Evolutionary conservation across 805 yeast genomes (phyloP).

Genomic region (Zygosaccharomyces bailii): DNA sequence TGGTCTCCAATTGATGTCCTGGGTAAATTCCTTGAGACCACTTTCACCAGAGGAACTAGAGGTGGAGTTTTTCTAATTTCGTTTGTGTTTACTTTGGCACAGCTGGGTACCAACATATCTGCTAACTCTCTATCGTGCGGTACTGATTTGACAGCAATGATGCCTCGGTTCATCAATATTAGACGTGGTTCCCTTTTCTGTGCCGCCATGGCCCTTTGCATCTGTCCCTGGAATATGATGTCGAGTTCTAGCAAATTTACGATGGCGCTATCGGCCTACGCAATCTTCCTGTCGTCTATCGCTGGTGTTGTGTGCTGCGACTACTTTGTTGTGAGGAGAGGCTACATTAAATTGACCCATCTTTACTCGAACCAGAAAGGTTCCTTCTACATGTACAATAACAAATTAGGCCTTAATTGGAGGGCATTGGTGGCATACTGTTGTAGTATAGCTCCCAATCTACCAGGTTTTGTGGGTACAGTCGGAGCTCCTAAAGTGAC

Average conservation of each 20-base stretch:
- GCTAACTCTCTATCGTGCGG: slow-evolving; percentile 63
- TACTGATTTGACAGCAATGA: slow-evolving; percentile 53
- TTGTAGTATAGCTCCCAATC: slow-evolving; percentile 39
- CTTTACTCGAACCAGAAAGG: slow-evolving; percentile 47
- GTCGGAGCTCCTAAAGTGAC: slow-evolving; percentile 53
- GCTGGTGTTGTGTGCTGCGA: slow-evolving; percentile 61
- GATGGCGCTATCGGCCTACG: slow-evolving; percentile 69
- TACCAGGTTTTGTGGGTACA: slow-evolving; percentile 43
- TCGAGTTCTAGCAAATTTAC: slow-evolving; percentile 65
- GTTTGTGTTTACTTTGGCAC: slow-evolving; percentile 64
- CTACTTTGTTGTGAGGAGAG: slow-evolving; percentile 68
- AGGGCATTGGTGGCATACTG: slow-evolving; percentile 68
- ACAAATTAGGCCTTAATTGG: slow-evolving; percentile 64
- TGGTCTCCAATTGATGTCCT: slow-evolving; percentile 59
- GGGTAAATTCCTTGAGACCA: slow-evolving; percentile 39
- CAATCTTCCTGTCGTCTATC: slow-evolving; percentile 74
- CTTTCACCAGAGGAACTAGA: slow-evolving; percentile 49
- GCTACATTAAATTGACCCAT: slow-evolving; percentile 57
- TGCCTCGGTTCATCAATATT: slow-evolving; percentile 57
- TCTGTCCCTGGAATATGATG: slow-evolving; percentile 77
- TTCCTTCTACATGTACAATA: slow-evolving; percentile 50
- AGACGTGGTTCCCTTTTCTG: slow-evolving; percentile 64
- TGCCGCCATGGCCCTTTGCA: slow-evolving; percentile 60
- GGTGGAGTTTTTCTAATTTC: slow-evolving; percentile 71
- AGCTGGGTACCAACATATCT: slow-evolving; percentile 69